Conservation (phyloP, 768 basidiomycete genomes). For the Fomitopsis serialis region DNA sequence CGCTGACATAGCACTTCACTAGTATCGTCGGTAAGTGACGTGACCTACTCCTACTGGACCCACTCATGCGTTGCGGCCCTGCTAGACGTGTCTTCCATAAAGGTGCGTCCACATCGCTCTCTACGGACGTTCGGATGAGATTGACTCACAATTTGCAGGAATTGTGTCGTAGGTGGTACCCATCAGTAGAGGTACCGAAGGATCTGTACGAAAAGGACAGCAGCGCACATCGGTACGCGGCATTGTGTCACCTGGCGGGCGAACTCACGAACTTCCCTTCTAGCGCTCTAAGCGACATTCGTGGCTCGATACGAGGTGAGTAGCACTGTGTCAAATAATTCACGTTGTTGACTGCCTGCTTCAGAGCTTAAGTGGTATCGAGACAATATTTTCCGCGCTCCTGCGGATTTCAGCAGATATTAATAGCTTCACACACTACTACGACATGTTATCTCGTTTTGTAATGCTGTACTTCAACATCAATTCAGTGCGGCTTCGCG, state of each 20-base stretch:
- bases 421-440: no score
- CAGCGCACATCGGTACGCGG: conserved; percentile 47
- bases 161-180: conserved; percentile 70
- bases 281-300: conserved; percentile 83
- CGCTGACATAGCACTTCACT: conserved; percentile 3
- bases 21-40: conserved; percentile 68
- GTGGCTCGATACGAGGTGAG: conserved; percentile 65
- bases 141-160: conserved; percentile 41
- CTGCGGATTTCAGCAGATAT: background rate
- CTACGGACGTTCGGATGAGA: background rate
- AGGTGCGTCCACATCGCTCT: conserved; percentile 35
- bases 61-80: background rate
- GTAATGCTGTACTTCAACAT: conserved; percentile 13
- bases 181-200: conserved; percentile 21
- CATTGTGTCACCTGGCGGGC: background rate
- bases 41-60: background rate
- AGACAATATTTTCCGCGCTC: conserved; percentile 53
- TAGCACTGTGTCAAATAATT: background rate
- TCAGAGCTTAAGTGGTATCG: conserved; percentile 80
- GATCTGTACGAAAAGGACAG: conserved; percentile 26
- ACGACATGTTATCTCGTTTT: no score
- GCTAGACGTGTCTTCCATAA: conserved; percentile 79
- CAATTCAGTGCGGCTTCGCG: conserved; percentile 28
- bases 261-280: background rate
- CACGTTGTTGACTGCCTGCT: background rate